phyloP scores from a whole-genome alignment of 257 asterid species.

The Solanum pimpinellifolium region DNA sequence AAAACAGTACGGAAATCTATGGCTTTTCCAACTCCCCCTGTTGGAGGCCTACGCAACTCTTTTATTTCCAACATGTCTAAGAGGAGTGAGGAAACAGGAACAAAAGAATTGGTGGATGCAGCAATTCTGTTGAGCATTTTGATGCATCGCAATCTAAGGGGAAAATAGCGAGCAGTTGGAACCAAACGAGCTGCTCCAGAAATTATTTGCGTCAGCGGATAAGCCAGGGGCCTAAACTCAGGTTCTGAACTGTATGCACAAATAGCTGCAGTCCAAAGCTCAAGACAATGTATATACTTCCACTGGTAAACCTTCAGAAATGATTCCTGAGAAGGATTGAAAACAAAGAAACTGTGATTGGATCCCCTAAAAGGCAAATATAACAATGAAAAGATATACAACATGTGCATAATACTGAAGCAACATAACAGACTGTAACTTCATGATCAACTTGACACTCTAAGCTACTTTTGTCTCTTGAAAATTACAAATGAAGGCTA shows the following conservation, averaged over 20 bases:
- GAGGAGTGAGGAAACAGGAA: slow-evolving; percentile 79
- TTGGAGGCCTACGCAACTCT: slow-evolving; percentile 77
- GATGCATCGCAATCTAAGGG: slow-evolving; percentile 88
- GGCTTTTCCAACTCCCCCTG: slow-evolving; percentile 93
- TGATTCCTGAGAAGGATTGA: slow-evolving; percentile 38
- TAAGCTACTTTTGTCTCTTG: not conserved
- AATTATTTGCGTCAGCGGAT: slow-evolving; percentile 83
- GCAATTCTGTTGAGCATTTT: slow-evolving; percentile 84
- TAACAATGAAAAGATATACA: not conserved
- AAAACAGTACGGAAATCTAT: slow-evolving; percentile 54
- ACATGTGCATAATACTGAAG: not conserved
- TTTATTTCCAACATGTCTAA: slow-evolving; percentile 84
- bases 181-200: slow-evolving; percentile 83
- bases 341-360: not conserved
- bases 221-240: slow-evolving; percentile 76
- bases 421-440: not conserved
- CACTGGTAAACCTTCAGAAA: slow-evolving; percentile 88
- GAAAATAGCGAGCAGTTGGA: slow-evolving; percentile 81
- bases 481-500: not conserved
- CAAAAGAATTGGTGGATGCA: slow-evolving; percentile 59
- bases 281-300: slow-evolving; percentile 86
- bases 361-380: not conserved
- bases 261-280: slow-evolving; percentile 92
- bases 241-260: slow-evolving; percentile 67
- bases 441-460: not conserved